Evolutionary conservation across 495 filamentous ascomycete genomes (phyloP), one percentile per base, ranked within the genome.

Genomic region (Achaetomiella virescens): DNA sequence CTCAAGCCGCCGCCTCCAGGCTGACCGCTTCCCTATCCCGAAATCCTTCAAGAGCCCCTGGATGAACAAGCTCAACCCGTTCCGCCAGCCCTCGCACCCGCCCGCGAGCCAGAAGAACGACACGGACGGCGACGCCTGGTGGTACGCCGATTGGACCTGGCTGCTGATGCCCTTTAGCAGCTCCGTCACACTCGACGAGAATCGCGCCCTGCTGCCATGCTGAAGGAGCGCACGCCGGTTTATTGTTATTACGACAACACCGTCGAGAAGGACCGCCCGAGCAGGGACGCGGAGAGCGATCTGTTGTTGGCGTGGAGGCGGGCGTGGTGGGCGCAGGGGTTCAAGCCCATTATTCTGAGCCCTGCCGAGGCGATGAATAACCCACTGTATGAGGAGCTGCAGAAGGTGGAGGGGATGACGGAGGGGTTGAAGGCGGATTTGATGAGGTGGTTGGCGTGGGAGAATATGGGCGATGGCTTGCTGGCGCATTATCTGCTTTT

Each of bases 301-400:
- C 72, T 98, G 43, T 74, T 98, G 36, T 78, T 95, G 50, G 81
- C 87, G 51, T 98, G 93, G 93, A 81, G 91, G 52, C 78, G 91
- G 48, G 93, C 91, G 8, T 97, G 90, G 88, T 97, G 88, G 84
- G 90, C 91, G 12, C 80, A 92, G 59, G 93, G 93, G 7, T 97
- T 98, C 67, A 84, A 78, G 48, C 93, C 93, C 1, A 77, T 93
- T 12, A 84, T 97, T 40, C 71, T 98, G 54, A 83, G 86, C 24
- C 79, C 81, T 22, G 84, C 81, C 11, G 93, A 97, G 65, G 91
- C 91, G 10, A 87, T 87, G 81, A 86, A 87, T 60, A 91, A 95
- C 61, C 87, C 85, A 0, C 65, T 89, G 10, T 96, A 92, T 64
- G 78, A 87, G 63, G 73, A 78, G 48, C 69, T 90, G 48, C 85